Conservation (phyloP, 352 stramenopile genomes). For the Phytophthora pistaciae region DNA sequence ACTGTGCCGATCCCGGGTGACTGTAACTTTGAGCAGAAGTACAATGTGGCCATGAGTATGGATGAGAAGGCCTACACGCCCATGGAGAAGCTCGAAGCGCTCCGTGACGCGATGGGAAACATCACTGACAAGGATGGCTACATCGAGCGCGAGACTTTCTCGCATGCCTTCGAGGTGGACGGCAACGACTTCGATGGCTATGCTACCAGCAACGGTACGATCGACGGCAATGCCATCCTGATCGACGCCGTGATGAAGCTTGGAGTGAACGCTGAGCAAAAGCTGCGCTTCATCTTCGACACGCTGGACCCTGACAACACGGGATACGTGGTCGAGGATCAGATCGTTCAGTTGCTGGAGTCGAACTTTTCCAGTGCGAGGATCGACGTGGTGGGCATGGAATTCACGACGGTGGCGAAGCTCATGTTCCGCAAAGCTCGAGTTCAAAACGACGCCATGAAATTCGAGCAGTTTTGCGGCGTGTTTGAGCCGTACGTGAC, state of each 20-base stretch:
- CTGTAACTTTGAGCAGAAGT: constrained; percentile 68
- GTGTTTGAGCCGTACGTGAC: constrained; percentile 76
- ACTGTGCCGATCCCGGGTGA: constrained; percentile 71
- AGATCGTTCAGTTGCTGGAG: constrained; percentile 63
- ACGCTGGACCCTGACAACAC: constrained; percentile 61
- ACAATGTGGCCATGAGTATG: constrained; percentile 65
- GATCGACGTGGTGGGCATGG: constrained; percentile 76
- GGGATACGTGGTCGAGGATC: constrained; percentile 57
- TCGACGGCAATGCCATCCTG: constrained; percentile 76
- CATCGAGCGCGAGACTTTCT: constrained; percentile 78
- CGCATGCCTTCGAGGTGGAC: constrained; percentile 70
- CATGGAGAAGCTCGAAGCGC: constrained; percentile 62
- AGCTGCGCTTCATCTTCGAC: constrained; percentile 84
- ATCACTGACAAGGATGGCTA: constrained; percentile 67
- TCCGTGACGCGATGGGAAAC: constrained; percentile 69
- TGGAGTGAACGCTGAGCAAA: constrained; percentile 68
- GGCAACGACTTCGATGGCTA: constrained; percentile 59
- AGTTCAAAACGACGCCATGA: constrained; percentile 61
- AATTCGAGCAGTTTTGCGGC: constrained; percentile 59
- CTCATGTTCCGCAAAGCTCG: constrained; percentile 76
- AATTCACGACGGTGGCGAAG: constrained; percentile 60
- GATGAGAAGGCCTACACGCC: constrained; percentile 50
- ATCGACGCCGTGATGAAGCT: constrained; percentile 80
- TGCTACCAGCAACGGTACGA: constrained; percentile 52
- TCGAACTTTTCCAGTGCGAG: constrained; percentile 79